A percentile compares a stretch with the other conserved stretches of the same genome.
phyloP scores from a whole-genome alignment of 2,329 filamentous ascomycete species.

The Fusarium setosum region DNA sequence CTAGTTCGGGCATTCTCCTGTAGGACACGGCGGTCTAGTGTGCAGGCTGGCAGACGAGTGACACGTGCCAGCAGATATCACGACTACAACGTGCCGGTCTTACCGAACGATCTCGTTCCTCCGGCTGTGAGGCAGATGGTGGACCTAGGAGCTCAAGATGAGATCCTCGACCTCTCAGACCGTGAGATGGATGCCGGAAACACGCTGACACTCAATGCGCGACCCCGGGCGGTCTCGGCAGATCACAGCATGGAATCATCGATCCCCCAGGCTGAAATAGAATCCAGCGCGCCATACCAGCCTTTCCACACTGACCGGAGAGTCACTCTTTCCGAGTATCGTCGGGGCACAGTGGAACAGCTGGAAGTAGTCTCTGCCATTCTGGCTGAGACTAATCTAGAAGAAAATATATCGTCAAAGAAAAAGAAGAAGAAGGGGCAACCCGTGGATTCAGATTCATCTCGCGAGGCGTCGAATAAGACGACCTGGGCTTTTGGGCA shows the following conservation, averaged over 20 bases:
- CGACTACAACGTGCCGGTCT: slow-evolving; percentile 74
- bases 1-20: slow-evolving; percentile 74
- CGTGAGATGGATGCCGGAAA: slow-evolving; percentile 65
- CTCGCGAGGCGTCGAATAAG: slow-evolving; percentile 27
- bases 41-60: slow-evolving; percentile 63
- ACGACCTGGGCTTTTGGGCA: slow-evolving; percentile 71
- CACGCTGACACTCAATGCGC: slow-evolving; percentile 62
- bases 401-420: slow-evolving; percentile 51
- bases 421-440: slow-evolving; percentile 52
- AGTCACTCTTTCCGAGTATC: slow-evolving; percentile 80
- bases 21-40: slow-evolving; percentile 65
- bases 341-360: slow-evolving; percentile 46
- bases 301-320: slow-evolving; percentile 94
- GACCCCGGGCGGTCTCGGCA: slow-evolving; percentile 48
- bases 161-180: slow-evolving; percentile 65
- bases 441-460: slow-evolving; percentile 28
- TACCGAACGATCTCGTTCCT: slow-evolving; percentile 70
- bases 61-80: slow-evolving; percentile 68
- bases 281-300: slow-evolving; percentile 94
- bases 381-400: slow-evolving; percentile 55
- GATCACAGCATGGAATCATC: slow-evolving; percentile 68
- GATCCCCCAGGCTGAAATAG: slow-evolving; percentile 86
- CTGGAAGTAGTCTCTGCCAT: slow-evolving; percentile 52
- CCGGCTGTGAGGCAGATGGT: slow-evolving; percentile 67
- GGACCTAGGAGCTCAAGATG: slow-evolving; percentile 61